Conservation (phyloP, 192 early-diverging fungal genomes). For the Hyaloraphidium curvatum region DNA sequence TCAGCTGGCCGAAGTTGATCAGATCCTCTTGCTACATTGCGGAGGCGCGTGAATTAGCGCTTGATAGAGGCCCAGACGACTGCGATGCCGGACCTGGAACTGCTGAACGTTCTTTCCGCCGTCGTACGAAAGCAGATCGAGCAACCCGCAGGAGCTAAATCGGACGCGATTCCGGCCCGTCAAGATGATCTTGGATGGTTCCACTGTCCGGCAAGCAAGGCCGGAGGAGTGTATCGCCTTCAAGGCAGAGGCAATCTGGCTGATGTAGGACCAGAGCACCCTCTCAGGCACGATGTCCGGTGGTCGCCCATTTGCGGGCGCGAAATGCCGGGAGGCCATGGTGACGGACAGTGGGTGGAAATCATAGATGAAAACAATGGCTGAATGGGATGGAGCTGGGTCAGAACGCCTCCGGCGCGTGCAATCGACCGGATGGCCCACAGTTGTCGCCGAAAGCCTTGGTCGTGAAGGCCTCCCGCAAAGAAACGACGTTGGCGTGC, state of each 20-base stretch:
- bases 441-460: conserved; percentile 86
- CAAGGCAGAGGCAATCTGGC: conserved; percentile 56
- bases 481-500: conserved; percentile 65
- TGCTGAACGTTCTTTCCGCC: conserved; percentile 36
- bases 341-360: conserved; percentile 72
- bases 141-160: conserved; percentile 47
- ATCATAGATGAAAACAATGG: conserved; percentile 93
- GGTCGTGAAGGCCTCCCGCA: conserved; percentile 89
- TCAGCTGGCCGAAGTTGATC: conserved; percentile 57
- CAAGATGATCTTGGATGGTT: conserved; percentile 63
- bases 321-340: conserved; percentile 45
- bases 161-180: conserved; percentile 67
- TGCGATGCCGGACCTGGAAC: conserved; percentile 36
- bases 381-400: conserved; percentile 12
- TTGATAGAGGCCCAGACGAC: background rate
- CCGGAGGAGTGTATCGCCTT: conserved; percentile 65
- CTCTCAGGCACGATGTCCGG: conserved; percentile 35
- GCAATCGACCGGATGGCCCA: conserved; percentile 8
- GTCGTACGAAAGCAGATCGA: conserved; percentile 57
- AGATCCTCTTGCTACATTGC: conserved; percentile 61
- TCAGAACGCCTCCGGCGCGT: background rate
- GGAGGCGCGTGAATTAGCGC: background rate
- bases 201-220: conserved; percentile 58
- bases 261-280: conserved; percentile 60
- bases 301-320: conserved; percentile 11